phyloP scores from a whole-genome alignment of 345 rosid species.

The Eucalyptus curtisii region DNA sequence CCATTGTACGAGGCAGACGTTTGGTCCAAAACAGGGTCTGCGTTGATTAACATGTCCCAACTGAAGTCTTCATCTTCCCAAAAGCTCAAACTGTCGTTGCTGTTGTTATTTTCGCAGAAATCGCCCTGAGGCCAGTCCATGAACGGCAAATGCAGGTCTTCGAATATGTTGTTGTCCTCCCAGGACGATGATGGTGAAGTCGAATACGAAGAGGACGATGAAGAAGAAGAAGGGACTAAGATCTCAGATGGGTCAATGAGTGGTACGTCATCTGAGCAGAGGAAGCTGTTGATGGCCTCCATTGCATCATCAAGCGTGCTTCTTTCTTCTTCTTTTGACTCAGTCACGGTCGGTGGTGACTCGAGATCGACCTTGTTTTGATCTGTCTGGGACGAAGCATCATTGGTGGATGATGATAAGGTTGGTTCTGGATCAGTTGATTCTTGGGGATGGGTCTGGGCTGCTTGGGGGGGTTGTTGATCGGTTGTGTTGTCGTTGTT shows the following conservation, averaged over 20 bases:
- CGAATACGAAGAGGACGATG: constrained; percentile 20
- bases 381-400: neutral
- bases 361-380: neutral
- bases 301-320: neutral
- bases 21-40: neutral
- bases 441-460: neutral
- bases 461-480: neutral
- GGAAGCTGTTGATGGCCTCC: constrained; percentile 2
- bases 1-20: neutral
- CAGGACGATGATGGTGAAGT: constrained; percentile 13
- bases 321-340: constrained; percentile 1
- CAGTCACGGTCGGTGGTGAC: neutral
- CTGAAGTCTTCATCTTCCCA: constrained; percentile 40
- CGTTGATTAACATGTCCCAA: constrained; percentile 31
- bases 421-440: neutral
- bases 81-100: constrained; percentile 17
- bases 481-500: constrained; percentile 5
- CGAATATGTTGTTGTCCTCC: constrained; percentile 20
- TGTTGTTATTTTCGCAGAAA: neutral
- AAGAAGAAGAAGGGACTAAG: constrained; percentile 13
- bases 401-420: neutral
- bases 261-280: constrained; percentile 61
- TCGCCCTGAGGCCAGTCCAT: constrained; percentile 42
- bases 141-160: constrained; percentile 31
- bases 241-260: constrained; percentile 51